Conservation (phyloP, 2,329 filamentous ascomycete genomes). For the Verticillium tricorpus region DNA sequence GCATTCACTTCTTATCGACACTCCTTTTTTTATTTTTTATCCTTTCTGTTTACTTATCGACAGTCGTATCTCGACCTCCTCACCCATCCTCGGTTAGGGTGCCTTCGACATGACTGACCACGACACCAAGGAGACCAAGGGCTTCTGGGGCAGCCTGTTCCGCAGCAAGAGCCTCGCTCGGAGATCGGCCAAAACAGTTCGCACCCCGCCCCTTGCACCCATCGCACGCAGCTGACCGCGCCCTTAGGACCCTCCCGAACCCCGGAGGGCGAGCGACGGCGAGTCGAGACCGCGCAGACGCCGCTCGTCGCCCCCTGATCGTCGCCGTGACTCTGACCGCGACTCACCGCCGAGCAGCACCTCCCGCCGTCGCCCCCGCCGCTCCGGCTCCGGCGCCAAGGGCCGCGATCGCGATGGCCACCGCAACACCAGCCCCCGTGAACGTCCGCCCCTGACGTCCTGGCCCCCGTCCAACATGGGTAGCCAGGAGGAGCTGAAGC, state of each 20-base stretch:
- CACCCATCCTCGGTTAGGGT: background rate
- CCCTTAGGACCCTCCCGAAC: background rate
- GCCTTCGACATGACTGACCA: constrained; percentile 25
- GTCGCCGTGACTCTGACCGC: background rate
- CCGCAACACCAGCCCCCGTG: constrained; percentile 21
- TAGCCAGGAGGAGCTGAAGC: constrained; percentile 43
- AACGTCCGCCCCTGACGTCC: constrained; percentile 35
- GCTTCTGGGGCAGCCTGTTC: constrained; percentile 45
- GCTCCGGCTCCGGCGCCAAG: constrained; percentile 29
- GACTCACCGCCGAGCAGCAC: background rate
- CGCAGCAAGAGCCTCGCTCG: constrained; percentile 40
- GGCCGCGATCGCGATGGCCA: constrained; percentile 23
- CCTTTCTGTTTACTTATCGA: background rate
- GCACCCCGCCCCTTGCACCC: background rate
- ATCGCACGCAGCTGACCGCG: background rate
- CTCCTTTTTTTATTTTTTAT: no score
- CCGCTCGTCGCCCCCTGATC: constrained; percentile 12
- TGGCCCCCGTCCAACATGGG: constrained; percentile 55
- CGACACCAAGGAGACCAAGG: constrained; percentile 33
- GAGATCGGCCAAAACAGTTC: constrained; percentile 29
- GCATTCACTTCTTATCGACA: background rate
- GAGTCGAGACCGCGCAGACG: constrained; percentile 23
- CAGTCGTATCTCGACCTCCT: background rate
- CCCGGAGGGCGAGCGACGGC: constrained; percentile 27
- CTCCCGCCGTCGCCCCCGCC: constrained; percentile 25